phyloP scores from a whole-genome alignment of 805 yeast species.

The Ogataea siamensis region DNA sequence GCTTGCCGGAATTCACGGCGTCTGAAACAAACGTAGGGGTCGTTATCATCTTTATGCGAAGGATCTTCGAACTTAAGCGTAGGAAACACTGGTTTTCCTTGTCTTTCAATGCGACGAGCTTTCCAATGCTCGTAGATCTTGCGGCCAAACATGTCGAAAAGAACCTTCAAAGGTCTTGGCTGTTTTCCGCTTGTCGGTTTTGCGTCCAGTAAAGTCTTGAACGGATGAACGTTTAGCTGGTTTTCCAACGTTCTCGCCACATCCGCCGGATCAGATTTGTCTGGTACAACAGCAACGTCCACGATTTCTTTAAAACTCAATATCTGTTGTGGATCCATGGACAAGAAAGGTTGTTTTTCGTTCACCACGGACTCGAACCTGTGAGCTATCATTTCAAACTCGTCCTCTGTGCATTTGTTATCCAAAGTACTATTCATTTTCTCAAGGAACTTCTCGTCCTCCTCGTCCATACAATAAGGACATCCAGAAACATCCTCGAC shows the following conservation, averaged over 20 bases:
- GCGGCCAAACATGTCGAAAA: constrained; percentile 61
- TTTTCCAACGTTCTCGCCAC: constrained; percentile 57
- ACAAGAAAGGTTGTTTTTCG: constrained; percentile 83
- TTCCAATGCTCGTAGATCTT: constrained; percentile 81
- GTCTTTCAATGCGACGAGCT: constrained; percentile 61
- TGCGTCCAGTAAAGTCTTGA: constrained; percentile 59
- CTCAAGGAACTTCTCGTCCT: constrained; percentile 66
- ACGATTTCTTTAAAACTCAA: constrained; percentile 68
- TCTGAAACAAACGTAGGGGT: constrained; percentile 94
- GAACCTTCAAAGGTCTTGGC: constrained; percentile 44
- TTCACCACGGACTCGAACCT: constrained; percentile 70
- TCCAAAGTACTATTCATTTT: constrained; percentile 38
- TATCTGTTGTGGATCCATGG: constrained; percentile 81
- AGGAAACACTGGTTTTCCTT: constrained; percentile 74
- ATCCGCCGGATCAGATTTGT: constrained; percentile 49
- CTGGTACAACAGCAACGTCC: constrained; percentile 43
- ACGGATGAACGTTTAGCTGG: constrained; percentile 53
- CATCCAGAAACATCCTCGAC: constrained; percentile 93
- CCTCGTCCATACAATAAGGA: constrained; percentile 86
- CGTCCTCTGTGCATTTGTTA: constrained; percentile 66
- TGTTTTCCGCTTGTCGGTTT: constrained; percentile 36
- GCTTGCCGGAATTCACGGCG: constrained; percentile 94
- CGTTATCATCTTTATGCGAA: constrained; percentile 77
- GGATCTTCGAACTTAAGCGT: constrained; percentile 81
- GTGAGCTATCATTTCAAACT: constrained; percentile 77